Evolutionary conservation across 345 rosid species (phyloP).

Genomic region (Mallotus nudiflorus): DNA sequence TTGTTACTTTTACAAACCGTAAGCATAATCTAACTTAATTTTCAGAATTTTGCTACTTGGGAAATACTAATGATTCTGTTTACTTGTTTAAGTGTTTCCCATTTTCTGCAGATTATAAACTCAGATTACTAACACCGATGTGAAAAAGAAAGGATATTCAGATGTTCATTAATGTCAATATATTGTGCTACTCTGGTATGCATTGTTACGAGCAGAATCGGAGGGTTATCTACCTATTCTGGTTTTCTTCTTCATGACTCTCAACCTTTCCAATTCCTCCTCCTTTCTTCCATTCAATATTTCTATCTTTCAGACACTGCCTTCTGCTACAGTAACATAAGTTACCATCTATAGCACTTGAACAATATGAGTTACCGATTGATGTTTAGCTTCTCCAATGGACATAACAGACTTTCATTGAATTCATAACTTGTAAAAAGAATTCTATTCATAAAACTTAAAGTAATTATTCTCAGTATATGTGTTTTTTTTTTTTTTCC

Average conservation of each 20-base stretch:
- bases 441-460: neutral
- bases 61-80: neutral
- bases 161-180: neutral
- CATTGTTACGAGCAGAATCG: neutral
- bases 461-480: no score
- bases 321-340: neutral
- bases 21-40: neutral
- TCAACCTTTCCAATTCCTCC: neutral
- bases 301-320: neutral
- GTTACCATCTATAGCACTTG: neutral
- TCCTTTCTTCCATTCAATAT: neutral
- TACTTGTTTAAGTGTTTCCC: neutral
- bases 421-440: no score
- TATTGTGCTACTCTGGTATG: neutral
- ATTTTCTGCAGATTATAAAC: neutral
- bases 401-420: no score
- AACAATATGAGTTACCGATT: no score
- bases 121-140: neutral
- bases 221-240: neutral
- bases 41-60: neutral
- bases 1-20: neutral
- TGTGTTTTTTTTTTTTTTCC: neutral
- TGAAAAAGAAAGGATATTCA: neutral
- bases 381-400: no score
- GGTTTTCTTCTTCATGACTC: neutral